A percentile compares a stretch with the other conserved stretches of the same genome.
Conservation (phyloP, 1,139 yeast species). For the Saccharomyces hybrid region DNA sequence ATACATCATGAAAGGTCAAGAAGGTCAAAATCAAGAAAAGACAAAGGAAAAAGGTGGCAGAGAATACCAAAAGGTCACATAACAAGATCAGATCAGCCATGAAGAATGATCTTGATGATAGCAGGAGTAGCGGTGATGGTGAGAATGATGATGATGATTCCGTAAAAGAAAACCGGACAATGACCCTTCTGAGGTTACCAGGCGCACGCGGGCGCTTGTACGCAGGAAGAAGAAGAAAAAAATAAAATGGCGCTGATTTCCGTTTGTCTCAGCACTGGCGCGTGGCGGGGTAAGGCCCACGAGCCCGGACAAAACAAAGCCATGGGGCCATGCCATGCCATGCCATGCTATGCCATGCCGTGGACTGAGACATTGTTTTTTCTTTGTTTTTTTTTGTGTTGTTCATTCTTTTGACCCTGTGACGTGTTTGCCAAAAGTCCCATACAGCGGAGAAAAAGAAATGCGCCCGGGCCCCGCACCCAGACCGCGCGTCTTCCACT, state of each 20-base stretch:
- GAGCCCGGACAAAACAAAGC: not conserved
- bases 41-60: not conserved
- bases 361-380: not conserved
- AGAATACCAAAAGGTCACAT: not conserved
- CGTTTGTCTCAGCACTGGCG: not conserved
- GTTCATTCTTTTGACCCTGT: not conserved
- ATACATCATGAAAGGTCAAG: not conserved
- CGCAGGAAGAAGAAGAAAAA: not conserved
- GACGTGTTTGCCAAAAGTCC: not conserved
- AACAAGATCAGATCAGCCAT: not conserved
- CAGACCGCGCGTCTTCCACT: not conserved
- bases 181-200: not conserved
- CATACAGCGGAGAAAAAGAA: not conserved
- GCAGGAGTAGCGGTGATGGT: not conserved
- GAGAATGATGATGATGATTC: not conserved
- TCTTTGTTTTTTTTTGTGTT: not conserved
- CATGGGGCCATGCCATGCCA: not conserved
- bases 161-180: conserved; percentile 1
- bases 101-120: not conserved
- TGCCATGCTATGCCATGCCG: not conserved
- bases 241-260: not conserved
- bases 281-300: conserved; percentile 1
- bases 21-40: not conserved
- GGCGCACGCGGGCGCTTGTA: not conserved
- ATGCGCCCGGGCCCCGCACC: not conserved